Percentiles rank a stretch among this genome's conserved stretches.
Evolutionary conservation across 345 rosid species (phyloP).

Genomic region (Physaria fendleri): DNA sequence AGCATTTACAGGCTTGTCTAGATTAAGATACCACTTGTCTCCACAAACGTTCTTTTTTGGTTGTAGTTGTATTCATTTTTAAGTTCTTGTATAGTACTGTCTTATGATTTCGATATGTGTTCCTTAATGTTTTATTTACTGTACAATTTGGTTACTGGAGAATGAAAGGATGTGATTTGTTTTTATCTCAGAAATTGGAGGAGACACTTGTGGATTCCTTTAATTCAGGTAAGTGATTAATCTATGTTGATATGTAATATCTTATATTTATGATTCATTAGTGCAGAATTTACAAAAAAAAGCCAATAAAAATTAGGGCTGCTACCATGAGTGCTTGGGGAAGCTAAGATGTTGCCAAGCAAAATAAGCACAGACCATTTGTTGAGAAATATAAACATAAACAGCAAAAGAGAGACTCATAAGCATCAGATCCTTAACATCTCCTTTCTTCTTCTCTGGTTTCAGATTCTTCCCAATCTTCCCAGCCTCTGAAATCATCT

Average conservation of each 20-base stretch:
- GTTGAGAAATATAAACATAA: constrained; percentile 74
- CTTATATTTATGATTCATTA: constrained; percentile 2
- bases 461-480: constrained; percentile 18
- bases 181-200: constrained; percentile 9
- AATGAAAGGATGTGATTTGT: constrained; percentile 22
- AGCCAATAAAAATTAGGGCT: neutral
- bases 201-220: constrained; percentile 21
- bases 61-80: no score
- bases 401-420: constrained; percentile 86
- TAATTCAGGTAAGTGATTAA: no score
- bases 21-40: constrained; percentile 33
- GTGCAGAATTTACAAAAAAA: constrained; percentile 19
- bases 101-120: no score
- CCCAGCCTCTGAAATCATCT: constrained; percentile 8
- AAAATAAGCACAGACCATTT: constrained; percentile 69
- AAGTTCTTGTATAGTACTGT: no score
- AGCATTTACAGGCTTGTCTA: constrained; percentile 49
- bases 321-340: constrained; percentile 57
- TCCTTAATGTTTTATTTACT: no score
- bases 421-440: constrained; percentile 64
- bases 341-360: constrained; percentile 50
- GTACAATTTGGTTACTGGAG: no score
- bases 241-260: neutral
- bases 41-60: no score
- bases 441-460: constrained; percentile 50